Evolutionary conservation across 176 grass and related monocot species (phyloP), one percentile per base, ranked within the genome.

Genomic region (Phoenix roebelenii): DNA sequence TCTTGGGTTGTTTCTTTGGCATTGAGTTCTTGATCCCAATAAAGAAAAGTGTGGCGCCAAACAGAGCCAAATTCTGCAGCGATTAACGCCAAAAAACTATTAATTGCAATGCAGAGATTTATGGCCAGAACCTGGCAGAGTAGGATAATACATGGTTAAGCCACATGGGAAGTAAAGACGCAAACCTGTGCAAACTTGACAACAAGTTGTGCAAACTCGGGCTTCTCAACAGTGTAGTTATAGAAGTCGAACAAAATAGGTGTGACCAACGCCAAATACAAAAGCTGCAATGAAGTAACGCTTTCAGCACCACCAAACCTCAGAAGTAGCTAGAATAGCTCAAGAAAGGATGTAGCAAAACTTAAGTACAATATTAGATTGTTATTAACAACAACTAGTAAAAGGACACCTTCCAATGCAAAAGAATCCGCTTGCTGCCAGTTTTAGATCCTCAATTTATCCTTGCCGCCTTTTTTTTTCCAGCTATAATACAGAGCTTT

Each of bases 201-300:
- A 68, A 70, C 70, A 22, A 75, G 64, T 32, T 70, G 22, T 23
- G 5, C 71, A 44, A 58, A 81, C 70, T 81, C 64, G 17, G 65
- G 61, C 4, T 30, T 69, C 35, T 74, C 64, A 0, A 60, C 29
- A 25, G 53, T 51, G 22, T 81, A 75, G 63, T 81, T 81, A 64
- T 75, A 81, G 57, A 75, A 81, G 78, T 81, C 71, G 3, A 74
- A 75, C 64, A 75, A 4, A 39, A 81, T 59, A 67, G 78, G 72
- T 5, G 71, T 81, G 3, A 23, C 25, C 39, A 74, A 63, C 54
- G 71, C 51, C 65, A 81, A 64, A 57, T 81, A 59, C 56, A 51
- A 20, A 55, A 75, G 44, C 78, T 81, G 22, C 29, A 74, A 19
- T 23, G 4, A 70, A 73, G 44, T 12, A 39, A 39, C 0, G 1